A percentile compares a stretch with the other conserved stretches of the same genome.
Evolutionary conservation across 1,139 yeast genomes (phyloP).

Genomic region (Sugiyamaella sp.): DNA sequence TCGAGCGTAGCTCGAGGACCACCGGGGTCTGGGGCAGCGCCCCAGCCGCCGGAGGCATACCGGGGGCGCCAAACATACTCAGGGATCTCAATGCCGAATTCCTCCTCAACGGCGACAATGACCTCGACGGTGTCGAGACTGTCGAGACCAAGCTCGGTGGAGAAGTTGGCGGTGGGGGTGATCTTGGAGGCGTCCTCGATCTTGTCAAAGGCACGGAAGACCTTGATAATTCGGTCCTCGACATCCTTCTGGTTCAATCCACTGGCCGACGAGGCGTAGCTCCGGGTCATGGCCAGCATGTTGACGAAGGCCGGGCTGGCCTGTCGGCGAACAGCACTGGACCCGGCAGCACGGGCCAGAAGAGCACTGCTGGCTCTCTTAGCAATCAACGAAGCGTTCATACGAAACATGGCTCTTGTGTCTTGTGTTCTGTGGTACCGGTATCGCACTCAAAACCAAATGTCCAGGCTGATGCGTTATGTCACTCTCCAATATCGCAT

Average conservation of each 20-base stretch:
- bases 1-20: neutral
- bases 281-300: constrained; percentile 16
- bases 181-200: constrained; percentile 46
- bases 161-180: constrained; percentile 61
- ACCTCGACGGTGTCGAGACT: constrained; percentile 89
- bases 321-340: constrained; percentile 17
- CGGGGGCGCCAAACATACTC: constrained; percentile 46
- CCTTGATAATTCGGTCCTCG: constrained; percentile 72
- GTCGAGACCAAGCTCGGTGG: constrained; percentile 81
- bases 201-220: constrained; percentile 79
- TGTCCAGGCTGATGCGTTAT: constrained; percentile 13
- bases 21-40: too few species aligned
- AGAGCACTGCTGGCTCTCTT: constrained; percentile 14
- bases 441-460: constrained; percentile 3
- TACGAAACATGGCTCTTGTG: constrained; percentile 23
- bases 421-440: constrained; percentile 1
- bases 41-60: neutral
- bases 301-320: constrained; percentile 18
- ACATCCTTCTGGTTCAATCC: constrained; percentile 70
- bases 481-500: neutral
- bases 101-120: constrained; percentile 85
- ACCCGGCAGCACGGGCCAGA: constrained; percentile 17
- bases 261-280: constrained; percentile 61
- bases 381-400: constrained; percentile 26
- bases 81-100: constrained; percentile 66